A percentile compares a stretch with the other conserved stretches of the same genome.
phyloP scores from a whole-genome alignment of 208 protist genomes.

The Wallacemonas collosoma region DNA sequence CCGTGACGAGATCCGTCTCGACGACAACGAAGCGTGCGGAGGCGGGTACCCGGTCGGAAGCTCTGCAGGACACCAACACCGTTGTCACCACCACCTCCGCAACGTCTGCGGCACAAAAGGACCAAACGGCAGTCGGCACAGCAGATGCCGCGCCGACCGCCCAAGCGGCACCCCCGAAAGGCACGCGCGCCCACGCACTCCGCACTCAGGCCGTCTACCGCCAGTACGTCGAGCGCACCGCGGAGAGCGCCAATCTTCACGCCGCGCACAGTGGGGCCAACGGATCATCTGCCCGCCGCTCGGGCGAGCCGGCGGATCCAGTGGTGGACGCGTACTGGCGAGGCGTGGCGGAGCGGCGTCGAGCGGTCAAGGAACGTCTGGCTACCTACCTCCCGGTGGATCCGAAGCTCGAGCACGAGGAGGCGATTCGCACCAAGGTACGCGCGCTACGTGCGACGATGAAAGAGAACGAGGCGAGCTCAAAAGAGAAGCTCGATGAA shows the following conservation, averaged over 20 bases:
- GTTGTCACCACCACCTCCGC: too few species aligned
- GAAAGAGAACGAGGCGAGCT: conserved; percentile 52
- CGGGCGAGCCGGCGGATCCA: background rate
- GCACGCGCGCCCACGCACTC: conserved; percentile 80
- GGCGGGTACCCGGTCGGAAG: too few species aligned
- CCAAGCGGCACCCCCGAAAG: conserved; percentile 30
- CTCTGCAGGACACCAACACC: too few species aligned
- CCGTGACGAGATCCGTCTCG: background rate
- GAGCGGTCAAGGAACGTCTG: conserved; percentile 66
- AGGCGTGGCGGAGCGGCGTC: conserved; percentile 31
- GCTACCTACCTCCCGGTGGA: conserved; percentile 45
- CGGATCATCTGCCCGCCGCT: conserved; percentile 28
- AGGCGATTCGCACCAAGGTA: conserved; percentile 64
- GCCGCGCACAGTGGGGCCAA: conserved; percentile 23
- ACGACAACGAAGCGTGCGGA: background rate
- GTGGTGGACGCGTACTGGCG: conserved; percentile 13
- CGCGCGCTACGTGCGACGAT: conserved; percentile 43
- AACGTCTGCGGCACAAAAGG: too few species aligned
- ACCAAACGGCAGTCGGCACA: too few species aligned
- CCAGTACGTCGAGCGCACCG: conserved; percentile 45
- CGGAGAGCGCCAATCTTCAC: conserved; percentile 22
- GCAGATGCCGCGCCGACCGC: too few species aligned
- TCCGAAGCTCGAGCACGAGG: conserved; percentile 45
- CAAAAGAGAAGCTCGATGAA: conserved; percentile 55
- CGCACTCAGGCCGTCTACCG: conserved; percentile 73